Percentiles rank a stretch among this genome's conserved stretches.
Evolutionary conservation across 2,329 filamentous ascomycete genomes (phyloP).

Genomic region (Colletotrichum sp.): DNA sequence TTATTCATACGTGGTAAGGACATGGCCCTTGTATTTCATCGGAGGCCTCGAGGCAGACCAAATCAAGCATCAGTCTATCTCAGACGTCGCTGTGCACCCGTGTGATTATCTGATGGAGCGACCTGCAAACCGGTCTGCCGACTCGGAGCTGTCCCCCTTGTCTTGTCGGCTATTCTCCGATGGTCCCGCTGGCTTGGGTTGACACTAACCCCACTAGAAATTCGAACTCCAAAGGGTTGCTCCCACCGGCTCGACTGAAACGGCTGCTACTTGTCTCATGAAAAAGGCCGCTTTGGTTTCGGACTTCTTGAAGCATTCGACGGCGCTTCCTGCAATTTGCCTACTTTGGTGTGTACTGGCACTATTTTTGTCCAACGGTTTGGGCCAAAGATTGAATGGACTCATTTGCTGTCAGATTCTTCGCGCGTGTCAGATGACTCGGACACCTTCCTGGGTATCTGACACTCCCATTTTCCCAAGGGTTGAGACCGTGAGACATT

Average conservation of each 20-base stretch:
- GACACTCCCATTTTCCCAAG: not conserved
- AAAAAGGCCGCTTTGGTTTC: not conserved
- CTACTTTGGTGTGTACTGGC: not conserved
- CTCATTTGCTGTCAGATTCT: not conserved
- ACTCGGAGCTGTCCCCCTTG: not conserved
- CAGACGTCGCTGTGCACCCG: not conserved
- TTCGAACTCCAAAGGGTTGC: not conserved
- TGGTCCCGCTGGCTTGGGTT: not conserved
- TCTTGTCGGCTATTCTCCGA: not conserved
- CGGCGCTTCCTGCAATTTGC: not conserved
- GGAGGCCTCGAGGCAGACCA: not conserved
- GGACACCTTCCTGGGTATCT: not conserved
- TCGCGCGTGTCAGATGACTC: not conserved
- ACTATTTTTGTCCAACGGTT: not conserved
- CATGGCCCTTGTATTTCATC: rapidly evolving
- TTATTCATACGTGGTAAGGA: rapidly evolving
- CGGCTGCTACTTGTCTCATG: not conserved
- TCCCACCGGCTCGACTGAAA: not conserved
- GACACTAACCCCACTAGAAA: not conserved
- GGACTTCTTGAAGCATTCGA: not conserved
- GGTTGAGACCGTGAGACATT: not conserved
- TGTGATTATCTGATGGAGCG: not conserved
- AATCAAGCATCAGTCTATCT: not conserved
- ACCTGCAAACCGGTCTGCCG: not conserved
- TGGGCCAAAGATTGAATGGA: not conserved